A percentile compares a stretch with the other conserved stretches of the same genome.
These are phyloP conservation scores for Exophiala dermatitidis DNA, from an alignment of 2,329 filamentous ascomycete species.

Conservation along the genomic window DNA sequence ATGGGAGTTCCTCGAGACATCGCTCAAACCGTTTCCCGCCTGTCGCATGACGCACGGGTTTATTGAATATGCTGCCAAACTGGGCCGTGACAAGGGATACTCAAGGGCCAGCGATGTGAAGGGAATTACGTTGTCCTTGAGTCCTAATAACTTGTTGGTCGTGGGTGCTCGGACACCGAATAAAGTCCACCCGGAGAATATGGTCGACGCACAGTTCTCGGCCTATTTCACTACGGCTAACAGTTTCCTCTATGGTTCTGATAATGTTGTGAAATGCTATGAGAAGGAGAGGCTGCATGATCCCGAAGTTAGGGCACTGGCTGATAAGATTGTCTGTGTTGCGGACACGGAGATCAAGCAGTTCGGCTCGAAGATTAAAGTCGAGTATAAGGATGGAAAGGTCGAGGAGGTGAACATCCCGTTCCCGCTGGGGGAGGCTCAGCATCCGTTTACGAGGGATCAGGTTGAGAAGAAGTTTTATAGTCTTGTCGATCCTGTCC, in stretches of 20 bases:
- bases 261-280: constrained; percentile 15
- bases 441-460: constrained; percentile 23
- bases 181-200: constrained; percentile 33
- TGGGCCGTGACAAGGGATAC: constrained; percentile 8
- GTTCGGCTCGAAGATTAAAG: constrained; percentile 16
- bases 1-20: constrained; percentile 24
- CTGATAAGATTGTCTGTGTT: constrained; percentile 21
- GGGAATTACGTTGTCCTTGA: constrained; percentile 14
- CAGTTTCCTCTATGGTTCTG: constrained; percentile 21
- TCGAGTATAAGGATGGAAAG: constrained; percentile 20
- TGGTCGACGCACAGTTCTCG: constrained; percentile 34
- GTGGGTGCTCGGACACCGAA: constrained; percentile 33
- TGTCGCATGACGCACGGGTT: constrained; percentile 26
- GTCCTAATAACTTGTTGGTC: constrained; percentile 23
- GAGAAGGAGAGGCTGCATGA: constrained; percentile 15
- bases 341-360: constrained; percentile 14
- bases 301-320: constrained; percentile 12
- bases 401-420: constrained; percentile 17
- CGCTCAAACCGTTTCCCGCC: constrained; percentile 24
- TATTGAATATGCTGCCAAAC: constrained; percentile 20
- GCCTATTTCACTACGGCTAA: constrained; percentile 32
- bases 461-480: constrained; percentile 24
- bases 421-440: constrained; percentile 22
- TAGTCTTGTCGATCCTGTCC: constrained; percentile 15
- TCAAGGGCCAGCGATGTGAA: constrained; percentile 9